These are phyloP conservation scores for Cutaneotrichosporon sp. DNA, from an alignment of 1,284 basidiomycete genomes.

Conservation along the genomic window DNA sequence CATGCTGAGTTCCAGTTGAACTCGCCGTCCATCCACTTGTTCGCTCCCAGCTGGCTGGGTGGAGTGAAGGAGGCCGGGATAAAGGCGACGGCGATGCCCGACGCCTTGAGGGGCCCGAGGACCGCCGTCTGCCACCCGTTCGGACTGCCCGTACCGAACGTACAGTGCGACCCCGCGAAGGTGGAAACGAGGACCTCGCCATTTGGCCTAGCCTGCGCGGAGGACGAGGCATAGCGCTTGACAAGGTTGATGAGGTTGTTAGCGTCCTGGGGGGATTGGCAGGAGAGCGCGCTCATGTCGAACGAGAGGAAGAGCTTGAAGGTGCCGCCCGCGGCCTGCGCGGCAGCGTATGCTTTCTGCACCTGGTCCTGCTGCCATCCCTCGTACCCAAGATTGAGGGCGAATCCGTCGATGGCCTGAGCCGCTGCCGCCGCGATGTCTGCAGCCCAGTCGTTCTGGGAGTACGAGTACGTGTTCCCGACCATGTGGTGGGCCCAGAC, in stretches of 20 bases:
- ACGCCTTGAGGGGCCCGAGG: constrained; percentile 13
- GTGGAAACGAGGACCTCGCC: constrained; percentile 64
- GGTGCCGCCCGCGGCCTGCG: constrained; percentile 39
- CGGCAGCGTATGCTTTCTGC: constrained; percentile 58
- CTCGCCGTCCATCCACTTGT: constrained; percentile 46
- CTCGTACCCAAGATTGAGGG: constrained; percentile 62
- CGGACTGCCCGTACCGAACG: constrained; percentile 57
- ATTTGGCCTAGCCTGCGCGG: constrained; percentile 60
- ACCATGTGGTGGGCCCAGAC: constrained; percentile 50
- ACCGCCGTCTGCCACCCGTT: constrained; percentile 30
- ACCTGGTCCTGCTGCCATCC: constrained; percentile 62
- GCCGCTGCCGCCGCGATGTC: constrained; percentile 45
- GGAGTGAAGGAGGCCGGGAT: constrained; percentile 44
- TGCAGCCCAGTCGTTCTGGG: constrained; percentile 35
- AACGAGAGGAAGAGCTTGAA: constrained; percentile 68
- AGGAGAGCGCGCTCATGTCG: constrained; percentile 51
- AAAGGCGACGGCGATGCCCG: constrained; percentile 10
- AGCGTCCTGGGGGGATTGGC: constrained; percentile 54
- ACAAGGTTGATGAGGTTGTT: constrained; percentile 58
- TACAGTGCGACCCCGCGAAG: constrained; percentile 68
- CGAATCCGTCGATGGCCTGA: constrained; percentile 58
- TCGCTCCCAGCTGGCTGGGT: constrained; percentile 24
- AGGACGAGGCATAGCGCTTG: constrained; percentile 56
- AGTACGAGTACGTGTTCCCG: constrained; percentile 46
- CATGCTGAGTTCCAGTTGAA: constrained; percentile 52